Percentiles rank a stretch among this genome's conserved stretches.
These are phyloP conservation scores for Collybia sordida DNA, from an alignment of 768 basidiomycete species.

Conservation along the genomic window DNA sequence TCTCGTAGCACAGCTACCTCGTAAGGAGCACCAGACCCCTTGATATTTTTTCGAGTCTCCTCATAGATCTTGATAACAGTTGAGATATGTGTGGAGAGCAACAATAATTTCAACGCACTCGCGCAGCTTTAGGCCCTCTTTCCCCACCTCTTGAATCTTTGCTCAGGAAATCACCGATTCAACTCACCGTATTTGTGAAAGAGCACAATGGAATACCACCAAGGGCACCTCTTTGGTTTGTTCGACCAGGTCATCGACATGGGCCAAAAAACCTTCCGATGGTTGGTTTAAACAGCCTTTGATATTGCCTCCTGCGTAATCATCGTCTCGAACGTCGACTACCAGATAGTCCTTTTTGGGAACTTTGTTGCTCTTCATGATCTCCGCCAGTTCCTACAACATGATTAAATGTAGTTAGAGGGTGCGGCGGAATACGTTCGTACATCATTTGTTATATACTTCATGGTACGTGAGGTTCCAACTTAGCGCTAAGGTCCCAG, in stretches of 20 bases:
- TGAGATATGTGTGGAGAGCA: constrained; percentile 1
- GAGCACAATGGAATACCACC: constrained; percentile 76
- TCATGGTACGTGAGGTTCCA: constrained; percentile 10
- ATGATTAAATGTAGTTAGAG: neutral
- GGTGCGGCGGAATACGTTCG: neutral
- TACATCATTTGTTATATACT: constrained; percentile 20
- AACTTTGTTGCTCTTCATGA: constrained; percentile 66
- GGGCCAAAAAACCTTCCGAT: constrained; percentile 54
- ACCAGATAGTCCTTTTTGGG: constrained; percentile 69
- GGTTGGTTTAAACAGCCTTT: constrained; percentile 62
- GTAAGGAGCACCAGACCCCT: constrained; percentile 41
- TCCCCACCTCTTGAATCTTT: constrained; percentile 4
- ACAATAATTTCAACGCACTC: constrained; percentile 39
- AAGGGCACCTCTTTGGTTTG: constrained; percentile 59
- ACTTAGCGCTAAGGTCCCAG: too few relatives aligned
- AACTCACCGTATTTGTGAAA: constrained; percentile 75
- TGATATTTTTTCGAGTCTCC: constrained; percentile 52
- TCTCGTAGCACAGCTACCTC: constrained; percentile 67
- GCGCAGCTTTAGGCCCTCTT: constrained; percentile 79
- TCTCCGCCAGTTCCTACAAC: constrained; percentile 61
- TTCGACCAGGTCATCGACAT: constrained; percentile 58
- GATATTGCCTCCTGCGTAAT: constrained; percentile 80
- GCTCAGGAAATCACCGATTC: neutral
- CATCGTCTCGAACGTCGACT: constrained; percentile 85
- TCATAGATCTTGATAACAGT: constrained; percentile 55